Conservation (phyloP, 257 asterid species). For the Buddleja alternifolia region DNA sequence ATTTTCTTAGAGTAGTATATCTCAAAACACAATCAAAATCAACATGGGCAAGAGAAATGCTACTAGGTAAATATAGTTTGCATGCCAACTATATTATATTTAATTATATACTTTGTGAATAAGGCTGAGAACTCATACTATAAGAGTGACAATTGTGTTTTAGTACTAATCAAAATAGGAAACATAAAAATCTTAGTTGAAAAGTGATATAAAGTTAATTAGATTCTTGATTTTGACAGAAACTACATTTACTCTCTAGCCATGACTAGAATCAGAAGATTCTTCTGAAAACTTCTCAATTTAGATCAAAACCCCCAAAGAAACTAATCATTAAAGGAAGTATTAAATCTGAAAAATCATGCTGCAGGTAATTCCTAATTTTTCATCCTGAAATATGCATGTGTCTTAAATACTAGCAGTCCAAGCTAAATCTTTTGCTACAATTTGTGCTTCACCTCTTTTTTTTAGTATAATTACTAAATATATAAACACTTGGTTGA, state of each 20-base stretch:
- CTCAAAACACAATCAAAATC: too few species aligned
- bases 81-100: not conserved
- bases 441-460: too few species aligned
- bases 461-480: too few species aligned
- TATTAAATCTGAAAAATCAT: slow-evolving; percentile 1
- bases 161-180: not conserved
- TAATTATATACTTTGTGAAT: too few species aligned
- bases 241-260: not conserved
- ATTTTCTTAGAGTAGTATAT: too few species aligned
- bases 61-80: not conserved
- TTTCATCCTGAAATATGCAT: not conserved
- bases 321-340: not conserved
- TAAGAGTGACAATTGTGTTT: not conserved
- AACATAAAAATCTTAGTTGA: slow-evolving; percentile 14
- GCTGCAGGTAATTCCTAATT: not conserved
- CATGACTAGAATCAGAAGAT: slow-evolving; percentile 26
- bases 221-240: slow-evolving; percentile 27
- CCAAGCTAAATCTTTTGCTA: too few species aligned
- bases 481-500: too few species aligned
- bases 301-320: not conserved
- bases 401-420: not conserved
- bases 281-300: slow-evolving; percentile 30
- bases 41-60: not conserved
- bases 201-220: not conserved
- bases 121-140: not conserved